Base-by-base conservation (phyloP, 2,329 filamentous ascomycete genomes). In the Incumbomyces delicatus region DNA sequence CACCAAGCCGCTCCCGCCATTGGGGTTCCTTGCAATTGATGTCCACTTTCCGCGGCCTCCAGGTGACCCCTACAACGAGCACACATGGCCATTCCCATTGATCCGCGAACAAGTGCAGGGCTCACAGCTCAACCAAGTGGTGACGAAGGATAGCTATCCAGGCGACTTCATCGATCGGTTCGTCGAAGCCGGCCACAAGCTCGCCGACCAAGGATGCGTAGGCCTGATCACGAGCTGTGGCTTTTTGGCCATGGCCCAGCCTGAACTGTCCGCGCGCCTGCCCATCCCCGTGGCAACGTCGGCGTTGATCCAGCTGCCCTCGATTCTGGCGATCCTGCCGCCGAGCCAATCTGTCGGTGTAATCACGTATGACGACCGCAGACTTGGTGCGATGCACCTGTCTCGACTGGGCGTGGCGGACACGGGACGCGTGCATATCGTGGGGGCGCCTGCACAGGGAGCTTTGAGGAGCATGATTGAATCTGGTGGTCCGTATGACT, bases 191-290 rank as follows among this genome's bases (percentile, higher is more conserved):
- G 62, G 63, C 2, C 42, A 57, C 40, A 61, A 51, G 31, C 57
- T 68, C 1, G 60, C 60, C 4, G 54, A 62, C 10, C 53, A 57
- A 37, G 65, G 65, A 1, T 58, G 58, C 16, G 58, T 67, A 2
- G 64, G 64, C 18, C 61, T 66, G 39, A 61, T 67, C 30, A 67
- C 65, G 1, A 66, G 64, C 53, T 68, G 65, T 42, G 65, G 65
- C 1, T 67, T 68, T 44, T 53, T 67, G 5, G 64, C 64, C 14
- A 60, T 65, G 56, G 61, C 61, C 1, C 64, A 67, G 41, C 52
- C 53, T 5, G 52, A 62, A 46, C 53, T 65, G n/a, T 53, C 63
- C 22, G 52, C 51, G 2, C 57, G 60, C 3, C 54, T 65, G 0
- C 59, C 63, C 3, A 61, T 67, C 18, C 63, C 65, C 1, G 58